A percentile compares a stretch with the other conserved stretches of the same genome.
phyloP scores from a whole-genome alignment of 495 filamentous ascomycete species.

The Choiromyces venosus region DNA sequence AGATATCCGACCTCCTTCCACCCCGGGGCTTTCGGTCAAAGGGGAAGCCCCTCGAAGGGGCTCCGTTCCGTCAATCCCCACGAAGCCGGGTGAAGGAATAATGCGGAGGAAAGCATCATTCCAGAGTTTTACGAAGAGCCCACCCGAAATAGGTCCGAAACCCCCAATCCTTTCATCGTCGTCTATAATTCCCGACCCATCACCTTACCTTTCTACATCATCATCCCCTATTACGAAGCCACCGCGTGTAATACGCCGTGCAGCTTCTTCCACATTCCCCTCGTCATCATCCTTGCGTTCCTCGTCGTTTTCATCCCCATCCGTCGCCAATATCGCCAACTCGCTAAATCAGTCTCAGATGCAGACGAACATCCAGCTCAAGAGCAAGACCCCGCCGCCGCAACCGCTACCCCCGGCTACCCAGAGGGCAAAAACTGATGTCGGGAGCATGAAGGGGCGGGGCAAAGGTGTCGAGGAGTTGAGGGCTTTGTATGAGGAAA shows the following conservation, averaged over 20 bases:
- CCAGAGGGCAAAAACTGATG: slow-evolving; percentile 26
- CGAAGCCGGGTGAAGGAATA: neutral
- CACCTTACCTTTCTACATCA: slow-evolving; percentile 20
- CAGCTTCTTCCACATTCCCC: slow-evolving; percentile 28
- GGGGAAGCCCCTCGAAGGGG: neutral
- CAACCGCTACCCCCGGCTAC: too few relatives aligned
- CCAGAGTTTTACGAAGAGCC: neutral
- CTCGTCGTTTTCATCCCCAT: slow-evolving; percentile 9
- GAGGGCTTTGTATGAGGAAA: slow-evolving; percentile 33
- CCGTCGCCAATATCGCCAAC: slow-evolving; percentile 30
- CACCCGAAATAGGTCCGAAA: neutral
- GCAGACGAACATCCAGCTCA: slow-evolving; percentile 22
- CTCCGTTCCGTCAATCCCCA: neutral
- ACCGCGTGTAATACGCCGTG: slow-evolving; percentile 28
- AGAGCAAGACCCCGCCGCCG: slow-evolving; percentile 3
- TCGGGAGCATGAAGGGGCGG: slow-evolving; percentile 20
- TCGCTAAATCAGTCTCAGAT: slow-evolving; percentile 36
- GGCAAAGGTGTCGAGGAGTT: slow-evolving; percentile 31
- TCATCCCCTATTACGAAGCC: slow-evolving; percentile 24
- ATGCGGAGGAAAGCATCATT: neutral
- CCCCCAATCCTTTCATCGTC: slow-evolving; percentile 23
- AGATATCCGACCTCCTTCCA: neutral
- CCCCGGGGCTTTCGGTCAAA: neutral
- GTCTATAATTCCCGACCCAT: slow-evolving; percentile 28
- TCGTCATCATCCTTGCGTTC: slow-evolving; percentile 23